Evolutionary conservation across 768 basidiomycete genomes (phyloP).

Genomic region (Rhodotorula sphaerocarpa): DNA sequence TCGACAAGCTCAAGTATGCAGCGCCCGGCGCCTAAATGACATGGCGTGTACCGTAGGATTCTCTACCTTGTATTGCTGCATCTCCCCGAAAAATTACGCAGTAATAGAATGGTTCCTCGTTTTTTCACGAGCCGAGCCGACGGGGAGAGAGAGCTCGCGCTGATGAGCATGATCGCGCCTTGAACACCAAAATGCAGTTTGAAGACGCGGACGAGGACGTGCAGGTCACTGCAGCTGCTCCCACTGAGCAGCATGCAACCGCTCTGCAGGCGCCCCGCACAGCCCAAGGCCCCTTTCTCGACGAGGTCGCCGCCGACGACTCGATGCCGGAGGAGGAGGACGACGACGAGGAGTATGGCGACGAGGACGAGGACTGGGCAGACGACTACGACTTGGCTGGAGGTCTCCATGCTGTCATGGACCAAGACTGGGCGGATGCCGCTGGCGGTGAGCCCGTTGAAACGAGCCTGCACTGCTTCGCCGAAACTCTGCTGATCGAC

Average conservation of each 20-base stretch:
- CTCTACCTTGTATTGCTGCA: too few species aligned
- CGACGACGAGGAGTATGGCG: constrained; percentile 15
- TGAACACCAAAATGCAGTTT: too few species aligned
- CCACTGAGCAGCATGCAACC: neutral
- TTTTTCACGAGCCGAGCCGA: too few species aligned
- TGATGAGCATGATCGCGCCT: too few species aligned
- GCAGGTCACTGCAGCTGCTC: neutral
- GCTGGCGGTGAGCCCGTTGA: constrained; percentile 6
- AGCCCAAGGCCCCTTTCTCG: neutral
- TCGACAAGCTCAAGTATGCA: too few species aligned
- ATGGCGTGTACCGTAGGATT: too few species aligned
- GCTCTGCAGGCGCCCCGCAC: too few species aligned
- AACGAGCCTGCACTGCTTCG: too few species aligned
- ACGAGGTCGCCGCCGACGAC: neutral
- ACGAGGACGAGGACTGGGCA: constrained; percentile 40
- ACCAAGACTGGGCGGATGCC: constrained; percentile 27
- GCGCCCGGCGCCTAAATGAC: too few species aligned
- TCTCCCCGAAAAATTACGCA: too few species aligned
- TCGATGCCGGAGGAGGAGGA: constrained; percentile 1
- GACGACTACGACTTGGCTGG: constrained; percentile 51
- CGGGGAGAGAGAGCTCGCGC: too few species aligned
- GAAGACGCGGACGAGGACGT: constrained; percentile 24
- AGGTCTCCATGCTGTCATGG: constrained; percentile 64
- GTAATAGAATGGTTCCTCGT: too few species aligned
- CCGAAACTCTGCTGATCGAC: neutral